Evolutionary conservation across 1,284 basidiomycete genomes (phyloP), one percentile per base, ranked within the genome.

Genomic region (Heliocybe sulcata): DNA sequence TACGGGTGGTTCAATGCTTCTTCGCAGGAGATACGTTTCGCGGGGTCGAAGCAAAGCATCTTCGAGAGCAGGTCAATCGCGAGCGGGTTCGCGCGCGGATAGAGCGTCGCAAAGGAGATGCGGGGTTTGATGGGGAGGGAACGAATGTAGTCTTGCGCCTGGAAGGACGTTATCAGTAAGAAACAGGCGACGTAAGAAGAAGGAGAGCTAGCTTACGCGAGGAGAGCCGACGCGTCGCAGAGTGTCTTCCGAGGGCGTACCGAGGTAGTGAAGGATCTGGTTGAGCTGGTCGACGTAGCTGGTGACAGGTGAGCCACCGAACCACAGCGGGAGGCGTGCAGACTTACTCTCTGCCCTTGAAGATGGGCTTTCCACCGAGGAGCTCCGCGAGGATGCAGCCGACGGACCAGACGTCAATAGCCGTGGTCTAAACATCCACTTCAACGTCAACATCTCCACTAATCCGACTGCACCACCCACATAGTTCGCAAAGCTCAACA

Each of bases 261-360:
- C 97, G 26, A 99, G 84, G 66, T 95, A 94, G 72, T 99, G 94
- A 45, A 99, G 79, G 66, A 99, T 98, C 71, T 98, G 96, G 69
- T 99, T 99, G 45, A 99, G 80, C 71, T 99, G 97, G 70, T 99
- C 96, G 56, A 99, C 96, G 66, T 98, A 97, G 69, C 90, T 91
- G 61, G 53, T 20, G 35, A 50, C 54, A 22, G 19, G 33, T 53
- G n/a, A 45, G 52, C 35, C 2, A 16, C 3, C 14, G 4, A 23
- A 35, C 33, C 16, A 10, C 26, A 14, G 33, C 12, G 8, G 51
- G 6, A 10, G 16, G 35, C 11, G 11, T 16, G n/a, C 19, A 22
- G 33, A 9, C 86, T 64, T 70, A 94, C 87, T 99, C 96, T 73
- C 95, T 78, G 54, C 97, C 97, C 71, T 98, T 99, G 81, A 94